Evolutionary conservation across 257 asterid genomes (phyloP).

Genomic region (Nicotiana otophora): DNA sequence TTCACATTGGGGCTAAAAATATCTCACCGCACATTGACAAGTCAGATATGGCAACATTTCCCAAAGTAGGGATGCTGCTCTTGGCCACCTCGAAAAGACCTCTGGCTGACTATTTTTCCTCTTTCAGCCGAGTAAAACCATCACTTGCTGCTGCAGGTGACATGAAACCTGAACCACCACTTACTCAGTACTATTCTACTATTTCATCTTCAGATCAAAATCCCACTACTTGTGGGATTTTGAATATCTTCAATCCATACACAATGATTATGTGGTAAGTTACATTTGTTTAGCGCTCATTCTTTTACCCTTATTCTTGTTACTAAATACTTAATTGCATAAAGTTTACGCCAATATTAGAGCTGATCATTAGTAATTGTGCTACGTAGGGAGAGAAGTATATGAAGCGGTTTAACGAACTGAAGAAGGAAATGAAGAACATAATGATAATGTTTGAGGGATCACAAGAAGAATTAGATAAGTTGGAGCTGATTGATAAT

Average conservation of each 20-base stretch:
- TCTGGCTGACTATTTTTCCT: neutral
- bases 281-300: too few species aligned
- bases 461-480: neutral
- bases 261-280: slow-evolving; percentile 24
- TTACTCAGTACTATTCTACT: neutral
- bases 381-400: slow-evolving; percentile 19
- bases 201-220: neutral
- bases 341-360: too few species aligned
- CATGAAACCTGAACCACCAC: neutral
- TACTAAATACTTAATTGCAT: too few species aligned
- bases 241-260: slow-evolving; percentile 33
- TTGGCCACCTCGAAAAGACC: neutral
- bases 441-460: neutral
- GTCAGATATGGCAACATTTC: neutral
- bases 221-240: slow-evolving; percentile 18
- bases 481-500: slow-evolving; percentile 31
- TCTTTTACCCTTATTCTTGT: too few species aligned
- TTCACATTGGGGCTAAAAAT: too few species aligned
- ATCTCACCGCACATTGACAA: neutral
- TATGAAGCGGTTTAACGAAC: neutral
- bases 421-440: slow-evolving; percentile 14
- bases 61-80: neutral
- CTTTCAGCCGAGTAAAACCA: neutral
- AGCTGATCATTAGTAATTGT: too few species aligned
- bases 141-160: neutral